Conservation (phyloP, 306 rosid genomes). For the Rosa chinensis region DNA sequence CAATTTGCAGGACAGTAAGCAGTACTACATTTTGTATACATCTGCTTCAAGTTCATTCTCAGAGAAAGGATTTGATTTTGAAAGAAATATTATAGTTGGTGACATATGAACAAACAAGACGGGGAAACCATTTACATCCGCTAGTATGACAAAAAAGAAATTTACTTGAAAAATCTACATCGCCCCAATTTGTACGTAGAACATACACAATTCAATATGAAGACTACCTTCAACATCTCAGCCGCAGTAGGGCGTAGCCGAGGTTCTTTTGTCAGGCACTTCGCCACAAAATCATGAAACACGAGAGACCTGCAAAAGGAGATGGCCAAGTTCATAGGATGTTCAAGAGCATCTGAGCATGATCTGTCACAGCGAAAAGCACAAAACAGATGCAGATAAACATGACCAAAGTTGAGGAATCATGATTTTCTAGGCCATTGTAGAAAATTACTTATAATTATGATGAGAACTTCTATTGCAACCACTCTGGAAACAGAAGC, state of each 20-base stretch:
- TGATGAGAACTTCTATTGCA: conserved; percentile 11
- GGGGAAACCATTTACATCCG: neutral
- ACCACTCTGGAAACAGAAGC: neutral
- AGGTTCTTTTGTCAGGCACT: conserved; percentile 94
- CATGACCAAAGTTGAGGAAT: conserved; percentile 5
- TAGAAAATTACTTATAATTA: neutral
- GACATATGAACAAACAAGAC: neutral
- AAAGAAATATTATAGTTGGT: neutral
- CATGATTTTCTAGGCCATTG: neutral
- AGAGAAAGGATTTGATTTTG: conserved; percentile 5
- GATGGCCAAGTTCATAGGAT: conserved; percentile 16
- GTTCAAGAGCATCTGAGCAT: conserved; percentile 16
- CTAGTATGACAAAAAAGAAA: neutral
- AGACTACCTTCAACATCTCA: conserved; percentile 93
- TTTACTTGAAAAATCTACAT: neutral
- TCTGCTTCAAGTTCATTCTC: conserved; percentile 1
- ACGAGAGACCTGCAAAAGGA: conserved; percentile 74
- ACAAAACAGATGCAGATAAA: neutral
- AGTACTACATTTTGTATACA: neutral
- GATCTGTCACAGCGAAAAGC: neutral
- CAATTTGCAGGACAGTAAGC: conserved; percentile 22
- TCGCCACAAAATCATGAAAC: conserved; percentile 97
- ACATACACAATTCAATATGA: conserved; percentile 8
- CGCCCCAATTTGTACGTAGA: neutral
- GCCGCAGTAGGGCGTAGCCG: conserved; percentile 90